Evolutionary conservation across 2,329 filamentous ascomycete genomes (phyloP).

Genomic region (Geosmithia putterillii): DNA sequence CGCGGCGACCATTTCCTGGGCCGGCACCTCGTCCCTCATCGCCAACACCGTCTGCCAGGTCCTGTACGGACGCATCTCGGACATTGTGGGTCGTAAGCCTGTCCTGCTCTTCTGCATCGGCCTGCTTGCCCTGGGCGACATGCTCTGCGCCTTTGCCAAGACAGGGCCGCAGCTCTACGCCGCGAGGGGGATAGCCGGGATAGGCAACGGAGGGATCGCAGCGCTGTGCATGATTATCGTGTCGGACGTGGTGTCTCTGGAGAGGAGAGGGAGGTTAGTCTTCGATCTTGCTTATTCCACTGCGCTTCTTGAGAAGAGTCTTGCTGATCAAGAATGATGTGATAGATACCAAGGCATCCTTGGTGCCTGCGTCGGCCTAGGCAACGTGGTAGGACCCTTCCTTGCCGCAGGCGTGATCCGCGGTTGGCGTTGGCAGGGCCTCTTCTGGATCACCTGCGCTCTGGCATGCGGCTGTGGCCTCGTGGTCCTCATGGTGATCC

Average conservation of each 20-base stretch:
- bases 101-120: slow-evolving; percentile 40
- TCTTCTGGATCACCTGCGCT: slow-evolving; percentile 22
- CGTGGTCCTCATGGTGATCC: not conserved
- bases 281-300: not conserved
- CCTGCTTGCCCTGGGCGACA: slow-evolving; percentile 40
- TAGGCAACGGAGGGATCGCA: slow-evolving; percentile 49
- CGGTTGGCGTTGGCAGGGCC: slow-evolving; percentile 24
- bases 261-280: slow-evolving; percentile 31
- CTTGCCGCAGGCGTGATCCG: slow-evolving; percentile 25
- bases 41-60: slow-evolving; percentile 52
- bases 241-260: slow-evolving; percentile 44
- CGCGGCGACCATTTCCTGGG: slow-evolving; percentile 41
- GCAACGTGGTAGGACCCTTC: slow-evolving; percentile 29
- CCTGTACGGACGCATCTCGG: slow-evolving; percentile 49
- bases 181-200: slow-evolving; percentile 46
- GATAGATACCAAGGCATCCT: slow-evolving; percentile 38
- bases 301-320: too few species aligned
- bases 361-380: slow-evolving; percentile 24
- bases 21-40: slow-evolving; percentile 38
- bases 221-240: slow-evolving; percentile 50
- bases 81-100: slow-evolving; percentile 48
- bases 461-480: not conserved
- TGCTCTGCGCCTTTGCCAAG: slow-evolving; percentile 44
- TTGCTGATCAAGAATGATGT: not conserved
- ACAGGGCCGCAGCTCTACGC: slow-evolving; percentile 47